Evolutionary conservation across 352 stramenopile species (phyloP).

Genomic region (Phytophthora citrophthora): DNA sequence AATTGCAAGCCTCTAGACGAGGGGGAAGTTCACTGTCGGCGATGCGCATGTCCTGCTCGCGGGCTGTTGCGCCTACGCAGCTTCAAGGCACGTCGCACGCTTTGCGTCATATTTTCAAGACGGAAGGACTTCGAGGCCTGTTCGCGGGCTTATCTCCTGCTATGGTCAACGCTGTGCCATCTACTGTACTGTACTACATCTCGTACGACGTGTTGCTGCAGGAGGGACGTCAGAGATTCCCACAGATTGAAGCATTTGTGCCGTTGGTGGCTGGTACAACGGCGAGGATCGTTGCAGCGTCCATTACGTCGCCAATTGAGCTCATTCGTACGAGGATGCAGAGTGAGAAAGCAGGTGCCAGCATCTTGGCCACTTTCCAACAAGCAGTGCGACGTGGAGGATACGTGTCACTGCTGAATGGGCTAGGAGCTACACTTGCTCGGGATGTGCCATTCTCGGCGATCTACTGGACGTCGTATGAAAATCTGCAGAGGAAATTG

Average conservation of each 20-base stretch:
- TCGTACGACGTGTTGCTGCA: constrained; percentile 91
- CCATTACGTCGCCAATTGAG: constrained; percentile 88
- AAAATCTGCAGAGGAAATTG: constrained; percentile 66
- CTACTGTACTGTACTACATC: constrained; percentile 96
- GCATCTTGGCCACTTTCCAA: constrained; percentile 56
- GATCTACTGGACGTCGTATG: constrained; percentile 95
- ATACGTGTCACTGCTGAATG: constrained; percentile 83
- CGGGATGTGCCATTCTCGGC: constrained; percentile 96
- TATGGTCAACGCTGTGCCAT: constrained; percentile 94
- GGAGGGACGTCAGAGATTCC: constrained; percentile 44
- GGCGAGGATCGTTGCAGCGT: constrained; percentile 76
- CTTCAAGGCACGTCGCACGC: constrained; percentile 68
- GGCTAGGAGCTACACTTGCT: constrained; percentile 91
- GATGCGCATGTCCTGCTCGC: constrained; percentile 58
- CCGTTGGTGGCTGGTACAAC: constrained; percentile 73
- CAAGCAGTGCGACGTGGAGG: constrained; percentile 70
- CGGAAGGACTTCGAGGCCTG: constrained; percentile 76
- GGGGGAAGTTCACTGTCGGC: constrained; percentile 26
- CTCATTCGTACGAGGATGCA: constrained; percentile 91
- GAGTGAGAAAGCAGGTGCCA: constrained; percentile 30
- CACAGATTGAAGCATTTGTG: constrained; percentile 45
- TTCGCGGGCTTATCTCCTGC: constrained; percentile 92
- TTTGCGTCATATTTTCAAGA: constrained; percentile 80
- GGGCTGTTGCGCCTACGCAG: constrained; percentile 35
- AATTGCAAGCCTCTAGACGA: constrained; percentile 34